Base-by-base conservation (phyloP, 106 monocot genomes). In the Vanilla planifolia region DNA sequence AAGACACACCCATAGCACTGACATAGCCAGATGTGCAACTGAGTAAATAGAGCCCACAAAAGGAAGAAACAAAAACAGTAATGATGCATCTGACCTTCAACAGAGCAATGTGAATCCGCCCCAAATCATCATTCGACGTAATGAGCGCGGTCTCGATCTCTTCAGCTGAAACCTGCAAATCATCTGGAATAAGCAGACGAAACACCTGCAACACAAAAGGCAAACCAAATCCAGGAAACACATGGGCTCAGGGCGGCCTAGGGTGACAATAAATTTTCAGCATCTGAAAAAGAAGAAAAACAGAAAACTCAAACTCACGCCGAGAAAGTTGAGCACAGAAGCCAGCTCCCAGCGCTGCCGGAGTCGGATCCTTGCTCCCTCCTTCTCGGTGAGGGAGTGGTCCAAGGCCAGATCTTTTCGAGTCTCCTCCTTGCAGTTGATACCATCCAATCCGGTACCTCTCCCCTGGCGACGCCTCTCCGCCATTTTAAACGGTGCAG, bases 271-370 rank as follows among this genome's bases (percentile, higher is more conserved):
- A 26, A n/a, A 67, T 9, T 9, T 25, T 8, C 2, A 55, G 8
- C 32, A 27, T 5, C 35, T 23, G 30, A 42, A 1, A n/a, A 16
- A 33, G 2, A 33, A 70, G n/a, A 33, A 34, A 51, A 8, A 62
- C 24, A 34, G 24, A 13, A 3, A 29, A 30, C 19, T 2, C n/a
- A 46, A 36, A n/a, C 66, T 51, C 35, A 86, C 86, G 21, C 65
- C 60, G 10, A 86, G 39, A 48, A 86, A 86, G 57, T 81, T 71
- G 23, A 86, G 75, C 25, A 81, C 86, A 7, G 77, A 81, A 6
- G 86, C 86, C 39, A 81, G 66, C 70, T 86, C 77, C 86, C 86
- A 86, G 26, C 78, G 75, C 65, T 56, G 65, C 34, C 86, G 86
- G 32, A 86, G 77, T 32, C 45, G 64, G 2, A 19, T 20, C 67